Percentiles rank a stretch among this genome's conserved stretches.
phyloP scores from a whole-genome alignment of 805 yeast genomes.

The Suhomyces vadensis region DNA sequence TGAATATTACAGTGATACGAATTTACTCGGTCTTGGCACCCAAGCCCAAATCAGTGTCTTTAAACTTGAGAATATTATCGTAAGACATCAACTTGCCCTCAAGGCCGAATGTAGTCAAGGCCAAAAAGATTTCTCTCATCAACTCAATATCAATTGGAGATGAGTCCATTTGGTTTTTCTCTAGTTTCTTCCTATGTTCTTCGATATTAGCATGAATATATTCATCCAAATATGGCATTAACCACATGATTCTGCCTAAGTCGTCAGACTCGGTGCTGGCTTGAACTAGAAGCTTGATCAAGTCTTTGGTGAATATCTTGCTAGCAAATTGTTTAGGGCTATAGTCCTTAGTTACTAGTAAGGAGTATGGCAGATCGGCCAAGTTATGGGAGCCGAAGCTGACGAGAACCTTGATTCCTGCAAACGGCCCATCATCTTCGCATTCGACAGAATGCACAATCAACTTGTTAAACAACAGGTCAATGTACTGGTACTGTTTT shows the following conservation, averaged over 20 bases:
- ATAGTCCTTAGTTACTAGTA: conserved; percentile 15
- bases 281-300: conserved; percentile 23
- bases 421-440: neutral
- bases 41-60: conserved; percentile 4
- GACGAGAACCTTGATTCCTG: conserved; percentile 7
- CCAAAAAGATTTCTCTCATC: conserved; percentile 18
- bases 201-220: conserved; percentile 14
- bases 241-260: conserved; percentile 36
- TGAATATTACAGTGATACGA: no score
- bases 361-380: neutral
- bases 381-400: conserved; percentile 10
- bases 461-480: conserved; percentile 34
- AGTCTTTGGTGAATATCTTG: conserved; percentile 21
- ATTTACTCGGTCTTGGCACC: no score
- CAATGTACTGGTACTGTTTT: conserved; percentile 29
- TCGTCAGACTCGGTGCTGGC: conserved; percentile 29
- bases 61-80: conserved; percentile 19
- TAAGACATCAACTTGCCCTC: conserved; percentile 30
- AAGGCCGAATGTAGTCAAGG: conserved; percentile 24
- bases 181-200: conserved; percentile 10
- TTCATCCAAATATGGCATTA: conserved; percentile 34
- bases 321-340: conserved; percentile 15
- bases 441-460: conserved; percentile 24
- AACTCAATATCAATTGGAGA: conserved; percentile 18
- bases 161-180: conserved; percentile 4